A percentile compares a stretch with the other conserved stretches of the same genome.
Evolutionary conservation across 176 grass and related monocot species (phyloP).

Genomic region (Oryza glumipatula): DNA sequence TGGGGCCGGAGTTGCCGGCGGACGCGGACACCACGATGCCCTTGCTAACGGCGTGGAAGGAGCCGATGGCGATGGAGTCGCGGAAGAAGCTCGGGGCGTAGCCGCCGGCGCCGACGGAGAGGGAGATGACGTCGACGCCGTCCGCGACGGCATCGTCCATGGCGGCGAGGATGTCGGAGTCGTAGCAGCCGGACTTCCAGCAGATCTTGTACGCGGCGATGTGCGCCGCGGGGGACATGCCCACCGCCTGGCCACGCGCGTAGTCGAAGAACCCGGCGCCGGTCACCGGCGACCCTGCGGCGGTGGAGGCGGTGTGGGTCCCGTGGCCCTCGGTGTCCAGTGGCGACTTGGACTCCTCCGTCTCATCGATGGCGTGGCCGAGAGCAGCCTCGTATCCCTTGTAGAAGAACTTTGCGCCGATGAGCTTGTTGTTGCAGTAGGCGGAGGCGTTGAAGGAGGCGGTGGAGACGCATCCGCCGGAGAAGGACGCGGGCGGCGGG

Average conservation of each 20-base stretch:
- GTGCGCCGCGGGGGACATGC: constrained; percentile 69
- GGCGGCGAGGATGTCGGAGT: constrained; percentile 89
- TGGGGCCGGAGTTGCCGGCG: constrained; percentile 74
- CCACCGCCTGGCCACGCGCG: constrained; percentile 60
- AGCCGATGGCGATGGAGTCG: constrained; percentile 76
- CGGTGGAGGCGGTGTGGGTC: constrained; percentile 87
- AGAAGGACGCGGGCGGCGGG: constrained; percentile 46
- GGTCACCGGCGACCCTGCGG: constrained; percentile 48
- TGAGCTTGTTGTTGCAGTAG: constrained; percentile 73
- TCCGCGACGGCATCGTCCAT: constrained; percentile 74
- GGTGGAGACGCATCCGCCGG: constrained; percentile 44
- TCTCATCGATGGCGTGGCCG: constrained; percentile 65
- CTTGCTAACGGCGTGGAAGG: constrained; percentile 64
- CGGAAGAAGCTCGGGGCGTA: constrained; percentile 53
- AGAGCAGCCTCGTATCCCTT: constrained; percentile 69
- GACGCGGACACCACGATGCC: constrained; percentile 83
- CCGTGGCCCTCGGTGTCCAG: constrained; percentile 81
- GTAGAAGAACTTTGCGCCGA: constrained; percentile 82
- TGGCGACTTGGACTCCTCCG: constrained; percentile 82
- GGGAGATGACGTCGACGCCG: constrained; percentile 79
- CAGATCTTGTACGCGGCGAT: constrained; percentile 94
- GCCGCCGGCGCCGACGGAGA: constrained; percentile 63
- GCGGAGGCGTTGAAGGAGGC: constrained; percentile 64
- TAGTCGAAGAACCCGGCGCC: constrained; percentile 59
- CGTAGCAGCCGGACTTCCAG: constrained; percentile 70